A percentile compares a stretch with the other conserved stretches of the same genome.
Evolutionary conservation across 176 grass and related monocot species (phyloP).

Genomic region (Cenchrus purpureus): DNA sequence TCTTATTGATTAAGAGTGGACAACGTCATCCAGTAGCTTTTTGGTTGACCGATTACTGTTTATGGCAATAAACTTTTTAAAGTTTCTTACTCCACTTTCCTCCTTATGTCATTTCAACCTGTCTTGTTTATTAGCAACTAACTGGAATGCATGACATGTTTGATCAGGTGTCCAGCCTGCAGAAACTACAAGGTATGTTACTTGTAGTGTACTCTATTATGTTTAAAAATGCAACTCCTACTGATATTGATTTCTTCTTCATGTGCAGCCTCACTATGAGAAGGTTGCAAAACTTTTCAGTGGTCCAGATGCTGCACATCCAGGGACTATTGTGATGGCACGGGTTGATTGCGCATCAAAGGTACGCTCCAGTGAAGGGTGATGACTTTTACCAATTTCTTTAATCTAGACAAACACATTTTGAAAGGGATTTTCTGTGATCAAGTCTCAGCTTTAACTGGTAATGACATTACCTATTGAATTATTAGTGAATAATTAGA

Average conservation of each 20-base stretch:
- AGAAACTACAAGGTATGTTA: slow-evolving; percentile 96
- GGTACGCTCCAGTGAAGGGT: slow-evolving; percentile 52
- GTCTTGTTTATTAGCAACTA: slow-evolving; percentile 27
- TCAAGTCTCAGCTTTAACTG: neutral
- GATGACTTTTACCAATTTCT: slow-evolving; percentile 9
- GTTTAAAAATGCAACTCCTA: slow-evolving; percentile 14
- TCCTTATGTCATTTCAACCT: slow-evolving; percentile 6
- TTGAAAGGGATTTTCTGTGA: neutral
- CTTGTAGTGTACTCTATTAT: slow-evolving; percentile 17
- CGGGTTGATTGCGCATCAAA: slow-evolving; percentile 95
- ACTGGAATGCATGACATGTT: slow-evolving; percentile 36
- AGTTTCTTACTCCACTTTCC: neutral
- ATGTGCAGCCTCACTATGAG: slow-evolving; percentile 87
- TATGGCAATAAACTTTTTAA: neutral
- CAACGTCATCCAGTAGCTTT: slow-evolving; percentile 2
- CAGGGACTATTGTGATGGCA: slow-evolving; percentile 81
- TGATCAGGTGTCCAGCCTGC: slow-evolving; percentile 92
- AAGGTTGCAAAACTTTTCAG: slow-evolving; percentile 97
- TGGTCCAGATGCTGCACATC: slow-evolving; percentile 83
- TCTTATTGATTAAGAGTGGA: neutral
- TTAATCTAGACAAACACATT: neutral
- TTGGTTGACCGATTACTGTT: neutral
- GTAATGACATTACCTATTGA: neutral
- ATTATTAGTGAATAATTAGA: neutral
- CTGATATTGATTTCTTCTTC: slow-evolving; percentile 13